These are phyloP conservation scores for Blepharisma japonicum DNA, from an alignment of 73 alveolate species.

Conservation along the genomic window DNA sequence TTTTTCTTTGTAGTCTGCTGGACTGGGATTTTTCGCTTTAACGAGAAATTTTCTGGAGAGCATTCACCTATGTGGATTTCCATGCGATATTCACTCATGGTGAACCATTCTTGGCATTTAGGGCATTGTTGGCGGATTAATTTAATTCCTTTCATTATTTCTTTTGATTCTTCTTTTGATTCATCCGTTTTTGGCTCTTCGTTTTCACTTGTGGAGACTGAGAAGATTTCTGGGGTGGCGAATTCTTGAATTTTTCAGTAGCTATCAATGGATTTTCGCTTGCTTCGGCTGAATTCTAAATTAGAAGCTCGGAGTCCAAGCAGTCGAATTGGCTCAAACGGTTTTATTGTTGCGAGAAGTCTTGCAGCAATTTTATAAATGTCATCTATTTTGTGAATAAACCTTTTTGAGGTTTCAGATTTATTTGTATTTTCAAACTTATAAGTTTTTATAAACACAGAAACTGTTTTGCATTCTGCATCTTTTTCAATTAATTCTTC, in stretches of 20 bases:
- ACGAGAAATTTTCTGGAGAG: constrained; percentile 1
- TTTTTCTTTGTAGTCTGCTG: too few species aligned
- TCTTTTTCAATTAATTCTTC: constrained; percentile 35
- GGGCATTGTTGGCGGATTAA: not conserved
- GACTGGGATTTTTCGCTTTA: too few species aligned
- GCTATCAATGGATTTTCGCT: not conserved
- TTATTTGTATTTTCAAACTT: constrained; percentile 41
- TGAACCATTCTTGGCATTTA: constrained; percentile 15
- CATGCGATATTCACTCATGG: constrained; percentile 4
- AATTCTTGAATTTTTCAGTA: not conserved
- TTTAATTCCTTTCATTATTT: not conserved
- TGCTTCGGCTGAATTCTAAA: not conserved
- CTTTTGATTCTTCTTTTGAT: not conserved
- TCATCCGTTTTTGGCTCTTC: not conserved
- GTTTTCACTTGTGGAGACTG: not conserved
- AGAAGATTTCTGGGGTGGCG: not conserved
- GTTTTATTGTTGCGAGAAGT: not conserved
- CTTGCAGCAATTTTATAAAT: not conserved
- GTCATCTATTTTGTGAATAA: not conserved
- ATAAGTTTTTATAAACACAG: constrained; percentile 38
- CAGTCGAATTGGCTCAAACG: not conserved
- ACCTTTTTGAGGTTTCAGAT: not conserved
- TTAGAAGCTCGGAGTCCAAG: not conserved
- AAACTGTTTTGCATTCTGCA: constrained; percentile 38
- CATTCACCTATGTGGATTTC: not conserved